These are phyloP conservation scores for Nevesoporus exiguus DNA, from an alignment of 768 basidiomycete species.

Conservation along the genomic window DNA sequence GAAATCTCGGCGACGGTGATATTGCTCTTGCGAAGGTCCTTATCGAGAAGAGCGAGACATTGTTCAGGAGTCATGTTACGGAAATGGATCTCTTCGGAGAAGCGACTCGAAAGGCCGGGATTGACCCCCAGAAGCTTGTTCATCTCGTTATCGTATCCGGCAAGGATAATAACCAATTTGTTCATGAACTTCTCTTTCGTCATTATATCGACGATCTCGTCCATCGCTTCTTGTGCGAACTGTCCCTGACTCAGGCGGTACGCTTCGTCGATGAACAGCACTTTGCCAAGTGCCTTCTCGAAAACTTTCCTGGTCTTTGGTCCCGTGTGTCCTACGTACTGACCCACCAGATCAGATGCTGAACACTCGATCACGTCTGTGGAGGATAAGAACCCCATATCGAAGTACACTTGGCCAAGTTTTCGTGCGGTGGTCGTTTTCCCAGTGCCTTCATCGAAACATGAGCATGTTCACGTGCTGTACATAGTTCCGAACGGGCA, in stretches of 20 bases:
- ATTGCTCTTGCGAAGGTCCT: constrained; percentile 44
- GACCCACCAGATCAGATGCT: constrained; percentile 63
- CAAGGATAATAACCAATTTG: constrained; percentile 64
- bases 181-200: constrained; percentile 55
- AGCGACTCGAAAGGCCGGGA: constrained; percentile 62
- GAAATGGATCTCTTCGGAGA: constrained; percentile 59
- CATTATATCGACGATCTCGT: constrained; percentile 62
- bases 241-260: constrained; percentile 59
- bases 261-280: constrained; percentile 71
- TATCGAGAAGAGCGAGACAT: constrained; percentile 49
- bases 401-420: constrained; percentile 58
- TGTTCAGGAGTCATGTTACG: constrained; percentile 44
- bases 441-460: constrained; percentile 47
- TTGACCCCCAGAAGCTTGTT: constrained; percentile 57
- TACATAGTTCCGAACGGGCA: not conserved
- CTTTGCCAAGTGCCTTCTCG: constrained; percentile 62
- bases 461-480: not conserved
- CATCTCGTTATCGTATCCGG: constrained; percentile 69
- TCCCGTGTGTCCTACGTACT: constrained; percentile 71
- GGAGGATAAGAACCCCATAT: constrained; percentile 55
- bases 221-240: constrained; percentile 69
- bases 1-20: constrained; percentile 38
- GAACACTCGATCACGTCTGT: constrained; percentile 64
- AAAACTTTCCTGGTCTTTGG: constrained; percentile 59
- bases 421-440: constrained; percentile 63